Conservation (phyloP, 176 grass and related monocot species). For the Lolium perenne region DNA sequence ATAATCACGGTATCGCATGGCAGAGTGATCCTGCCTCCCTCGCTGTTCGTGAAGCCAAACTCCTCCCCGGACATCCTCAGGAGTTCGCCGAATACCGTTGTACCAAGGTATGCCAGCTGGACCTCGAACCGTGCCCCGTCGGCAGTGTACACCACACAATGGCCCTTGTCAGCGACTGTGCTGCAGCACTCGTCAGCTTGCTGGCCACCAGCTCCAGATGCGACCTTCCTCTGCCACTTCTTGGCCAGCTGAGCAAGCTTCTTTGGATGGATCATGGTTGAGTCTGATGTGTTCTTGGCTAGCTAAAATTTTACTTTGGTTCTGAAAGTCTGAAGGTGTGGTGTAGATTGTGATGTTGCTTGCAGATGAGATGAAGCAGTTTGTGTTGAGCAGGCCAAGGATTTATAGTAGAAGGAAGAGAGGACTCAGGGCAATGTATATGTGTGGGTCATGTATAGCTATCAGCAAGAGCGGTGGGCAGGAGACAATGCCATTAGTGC, state of each 20-base stretch:
- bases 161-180: constrained; percentile 28
- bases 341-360: neutral
- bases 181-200: neutral
- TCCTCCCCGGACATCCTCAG: constrained; percentile 45
- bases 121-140: constrained; percentile 42
- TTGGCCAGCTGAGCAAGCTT: constrained; percentile 53
- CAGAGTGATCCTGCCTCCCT: constrained; percentile 57
- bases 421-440: neutral
- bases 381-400: neutral
- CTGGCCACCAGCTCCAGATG: neutral
- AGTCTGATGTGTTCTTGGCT: constrained; percentile 21
- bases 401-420: constrained; percentile 40
- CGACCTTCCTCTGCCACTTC: constrained; percentile 59
- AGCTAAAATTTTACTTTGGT: neutral
- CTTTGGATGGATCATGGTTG: constrained; percentile 46
- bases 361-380: constrained; percentile 8
- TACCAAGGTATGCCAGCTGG: constrained; percentile 38
- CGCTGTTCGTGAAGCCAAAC: constrained; percentile 36
- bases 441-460: neutral
- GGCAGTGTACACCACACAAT: constrained; percentile 28
- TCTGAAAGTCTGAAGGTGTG: neutral
- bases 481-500: constrained; percentile 44
- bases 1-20: constrained; percentile 51
- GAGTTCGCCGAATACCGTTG: constrained; percentile 34
- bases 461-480: constrained; percentile 19